These are phyloP conservation scores for Sclerotinia subarctica DNA, from an alignment of 2,329 filamentous ascomycete genomes.

Conservation along the genomic window DNA sequence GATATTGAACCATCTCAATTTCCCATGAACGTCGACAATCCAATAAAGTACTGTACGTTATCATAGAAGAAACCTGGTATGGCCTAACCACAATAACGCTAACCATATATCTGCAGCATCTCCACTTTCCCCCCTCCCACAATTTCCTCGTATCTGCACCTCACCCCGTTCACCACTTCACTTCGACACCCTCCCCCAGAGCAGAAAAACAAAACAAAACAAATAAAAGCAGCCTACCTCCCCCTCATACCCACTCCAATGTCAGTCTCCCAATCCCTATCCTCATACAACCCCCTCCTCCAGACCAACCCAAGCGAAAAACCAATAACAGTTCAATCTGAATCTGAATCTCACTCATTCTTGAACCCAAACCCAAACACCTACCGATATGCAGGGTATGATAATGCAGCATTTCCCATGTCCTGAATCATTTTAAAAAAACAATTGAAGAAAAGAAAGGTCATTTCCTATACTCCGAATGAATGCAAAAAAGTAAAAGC, in stretches of 20 bases:
- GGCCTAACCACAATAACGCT: not conserved
- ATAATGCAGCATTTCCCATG: slow-evolving; percentile 15
- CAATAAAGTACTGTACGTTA: not conserved
- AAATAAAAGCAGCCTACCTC: not conserved
- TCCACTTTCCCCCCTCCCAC: not conserved
- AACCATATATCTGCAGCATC: not conserved
- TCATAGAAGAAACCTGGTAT: not conserved
- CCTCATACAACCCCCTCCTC: not conserved
- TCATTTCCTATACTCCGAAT: slow-evolving; percentile 8
- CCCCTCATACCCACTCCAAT: not conserved
- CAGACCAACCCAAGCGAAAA: not conserved
- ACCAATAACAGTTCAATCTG: not conserved
- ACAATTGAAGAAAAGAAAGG: too few species aligned
- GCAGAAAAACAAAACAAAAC: not conserved
- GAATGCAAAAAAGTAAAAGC: slow-evolving; percentile 10
- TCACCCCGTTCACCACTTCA: not conserved
- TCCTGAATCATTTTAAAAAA: slow-evolving; percentile 13
- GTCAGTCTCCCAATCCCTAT: not conserved
- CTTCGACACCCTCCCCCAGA: not conserved
- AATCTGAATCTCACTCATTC: not conserved
- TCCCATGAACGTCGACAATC: too few species aligned
- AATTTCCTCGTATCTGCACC: not conserved
- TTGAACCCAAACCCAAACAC: slow-evolving; percentile 8
- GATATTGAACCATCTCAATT: not conserved
- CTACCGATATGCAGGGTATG: slow-evolving; percentile 15